Percentiles rank a stretch among this genome's conserved stretches.
Evolutionary conservation across 257 asterid genomes (phyloP).

Genomic region (Apocynum venetum): DNA sequence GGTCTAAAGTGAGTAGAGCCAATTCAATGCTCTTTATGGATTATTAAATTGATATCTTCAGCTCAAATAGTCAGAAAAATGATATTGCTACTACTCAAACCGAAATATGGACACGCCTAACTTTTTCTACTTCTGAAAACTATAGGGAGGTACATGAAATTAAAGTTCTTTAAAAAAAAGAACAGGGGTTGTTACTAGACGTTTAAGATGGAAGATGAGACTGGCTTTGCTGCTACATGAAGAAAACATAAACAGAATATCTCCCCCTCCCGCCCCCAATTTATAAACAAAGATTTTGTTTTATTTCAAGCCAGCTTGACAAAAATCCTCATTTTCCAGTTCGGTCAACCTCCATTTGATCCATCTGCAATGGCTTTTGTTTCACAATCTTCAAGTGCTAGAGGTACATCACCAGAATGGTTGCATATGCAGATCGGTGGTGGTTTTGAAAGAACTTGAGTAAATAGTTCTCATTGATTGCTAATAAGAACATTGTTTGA

Average conservation of each 20-base stretch:
- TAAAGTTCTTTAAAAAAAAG: neutral
- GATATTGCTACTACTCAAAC: neutral
- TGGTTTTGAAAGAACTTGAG: constrained; percentile 64
- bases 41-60: neutral
- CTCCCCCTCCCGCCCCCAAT: neutral
- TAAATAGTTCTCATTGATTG: constrained; percentile 11
- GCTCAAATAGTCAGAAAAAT: neutral
- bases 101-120: neutral
- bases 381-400: constrained; percentile 51
- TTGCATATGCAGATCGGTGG: constrained; percentile 93
- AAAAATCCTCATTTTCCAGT: constrained; percentile 33
- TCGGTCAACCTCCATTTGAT: constrained; percentile 57
- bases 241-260: neutral
- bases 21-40: neutral
- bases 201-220: neutral
- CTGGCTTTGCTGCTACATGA: no score
- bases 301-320: neutral
- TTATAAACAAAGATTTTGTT: neutral
- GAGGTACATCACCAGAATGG: constrained; percentile 84
- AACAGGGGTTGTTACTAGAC: neutral
- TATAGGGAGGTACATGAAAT: neutral
- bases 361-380: constrained; percentile 54
- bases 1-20: neutral
- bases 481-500: constrained; percentile 2
- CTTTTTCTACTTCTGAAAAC: neutral